phyloP scores from a whole-genome alignment of 768 basidiomycete genomes.

The Xerocomellus intermedius region DNA sequence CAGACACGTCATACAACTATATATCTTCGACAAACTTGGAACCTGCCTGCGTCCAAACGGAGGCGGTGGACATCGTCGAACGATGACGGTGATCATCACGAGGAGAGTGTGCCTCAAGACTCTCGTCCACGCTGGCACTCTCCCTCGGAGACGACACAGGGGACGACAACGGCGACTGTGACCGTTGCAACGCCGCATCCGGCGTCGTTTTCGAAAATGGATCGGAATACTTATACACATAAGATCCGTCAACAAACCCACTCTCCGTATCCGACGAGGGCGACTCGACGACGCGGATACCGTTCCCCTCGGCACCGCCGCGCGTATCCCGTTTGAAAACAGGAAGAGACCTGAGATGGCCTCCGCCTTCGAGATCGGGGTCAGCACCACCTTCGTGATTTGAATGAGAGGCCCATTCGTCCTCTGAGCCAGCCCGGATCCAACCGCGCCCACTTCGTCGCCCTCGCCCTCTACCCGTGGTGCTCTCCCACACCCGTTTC shows the following conservation, averaged over 20 bases:
- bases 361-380: neutral
- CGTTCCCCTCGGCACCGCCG: neutral
- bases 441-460: constrained; percentile 42
- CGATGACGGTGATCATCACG: constrained; percentile 18
- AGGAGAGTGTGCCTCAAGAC: constrained; percentile 1
- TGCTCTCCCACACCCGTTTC: constrained; percentile 26
- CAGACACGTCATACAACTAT: neutral
- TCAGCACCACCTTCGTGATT: constrained; percentile 10
- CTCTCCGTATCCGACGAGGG: constrained; percentile 24
- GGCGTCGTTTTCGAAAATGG: constrained; percentile 19
- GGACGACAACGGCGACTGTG: constrained; percentile 33
- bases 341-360: neutral
- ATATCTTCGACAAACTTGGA: constrained; percentile 48
- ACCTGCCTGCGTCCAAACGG: constrained; percentile 44
- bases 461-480: neutral
- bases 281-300: constrained; percentile 23
- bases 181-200: constrained; percentile 10
- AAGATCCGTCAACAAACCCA: constrained; percentile 7
- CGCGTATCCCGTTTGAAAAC: neutral
- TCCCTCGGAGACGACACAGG: constrained; percentile 21
- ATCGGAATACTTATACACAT: constrained; percentile 17
- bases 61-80: constrained; percentile 23
- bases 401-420: constrained; percentile 45
- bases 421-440: constrained; percentile 48
- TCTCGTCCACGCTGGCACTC: constrained; percentile 17